These are phyloP conservation scores for Yamadazyma sp. DNA, from an alignment of 1,139 yeast species.

Conservation along the genomic window DNA sequence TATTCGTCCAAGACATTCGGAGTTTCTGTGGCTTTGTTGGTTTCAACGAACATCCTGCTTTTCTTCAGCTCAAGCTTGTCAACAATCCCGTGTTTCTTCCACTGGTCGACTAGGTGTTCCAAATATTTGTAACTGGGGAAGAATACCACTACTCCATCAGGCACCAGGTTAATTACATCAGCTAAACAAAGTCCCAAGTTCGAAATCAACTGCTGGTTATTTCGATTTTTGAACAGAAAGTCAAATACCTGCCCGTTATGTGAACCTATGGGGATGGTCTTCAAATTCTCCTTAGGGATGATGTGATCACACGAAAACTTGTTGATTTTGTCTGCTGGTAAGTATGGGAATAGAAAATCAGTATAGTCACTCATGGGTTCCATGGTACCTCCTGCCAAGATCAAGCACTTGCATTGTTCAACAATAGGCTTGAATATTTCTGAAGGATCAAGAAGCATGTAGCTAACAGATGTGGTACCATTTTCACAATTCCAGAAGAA, in stretches of 20 bases:
- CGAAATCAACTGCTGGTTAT: slow-evolving; percentile 43
- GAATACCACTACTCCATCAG: slow-evolving; percentile 77
- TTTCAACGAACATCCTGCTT: slow-evolving; percentile 53
- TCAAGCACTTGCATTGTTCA: slow-evolving; percentile 65
- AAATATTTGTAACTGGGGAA: slow-evolving; percentile 84
- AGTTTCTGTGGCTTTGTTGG: slow-evolving; percentile 37
- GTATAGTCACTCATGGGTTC: slow-evolving; percentile 78
- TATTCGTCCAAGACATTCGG: slow-evolving; percentile 55
- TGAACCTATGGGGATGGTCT: slow-evolving; percentile 53
- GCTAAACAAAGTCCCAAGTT: slow-evolving; percentile 54
- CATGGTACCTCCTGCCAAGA: slow-evolving; percentile 96
- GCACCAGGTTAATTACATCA: slow-evolving; percentile 48
- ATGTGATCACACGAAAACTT: slow-evolving; percentile 82
- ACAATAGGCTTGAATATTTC: slow-evolving; percentile 66
- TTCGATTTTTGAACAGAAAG: slow-evolving; percentile 69
- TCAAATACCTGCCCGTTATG: slow-evolving; percentile 39
- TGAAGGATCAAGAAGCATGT: slow-evolving; percentile 81
- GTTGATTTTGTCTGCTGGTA: slow-evolving; percentile 38
- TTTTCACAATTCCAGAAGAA: slow-evolving; percentile 57
- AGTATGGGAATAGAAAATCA: slow-evolving; percentile 64
- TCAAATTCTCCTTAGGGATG: slow-evolving; percentile 67
- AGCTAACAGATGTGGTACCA: slow-evolving; percentile 46
- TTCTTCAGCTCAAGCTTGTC: slow-evolving; percentile 37
- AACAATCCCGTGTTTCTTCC: slow-evolving; percentile 47
- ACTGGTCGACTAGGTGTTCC: slow-evolving; percentile 43